A percentile compares a stretch with the other conserved stretches of the same genome.
phyloP scores from a whole-genome alignment of 306 rosid genomes.

The cucumber (Cucumis sativus) region Cucumber_9930_V3 NC_026658.2:1696501-1697000 shows the following conservation, averaged over 20 bases:
- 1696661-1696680: conserved; percentile 52
- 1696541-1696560: conserved; percentile 31
- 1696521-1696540: conserved; percentile 68
- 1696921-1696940: conserved; percentile 36
- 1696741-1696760: conserved; percentile 29
- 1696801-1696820: conserved; percentile 46
- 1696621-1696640: conserved; percentile 47
- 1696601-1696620: conserved; percentile 60
- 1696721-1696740: conserved; percentile 38
- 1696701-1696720: conserved; percentile 52
- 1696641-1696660: conserved; percentile 32
- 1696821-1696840: conserved; percentile 48
- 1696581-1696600: conserved; percentile 51
- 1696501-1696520: conserved; percentile 25
- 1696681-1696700: conserved; percentile 50
- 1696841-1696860: conserved; percentile 42
- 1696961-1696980: conserved; percentile 61
- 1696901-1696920: conserved; percentile 58
- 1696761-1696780: conserved; percentile 58
- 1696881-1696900: conserved; percentile 46
- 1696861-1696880: conserved; percentile 40
- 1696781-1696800: conserved; percentile 51
- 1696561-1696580: conserved; percentile 52
- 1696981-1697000: conserved; percentile 55
- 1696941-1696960: conserved; percentile 34